Percentiles rank a stretch among this genome's conserved stretches.
These are phyloP conservation scores for Saussurea involucrata DNA, from an alignment of 129 eudicot species.

Conservation along the genomic window DNA sequence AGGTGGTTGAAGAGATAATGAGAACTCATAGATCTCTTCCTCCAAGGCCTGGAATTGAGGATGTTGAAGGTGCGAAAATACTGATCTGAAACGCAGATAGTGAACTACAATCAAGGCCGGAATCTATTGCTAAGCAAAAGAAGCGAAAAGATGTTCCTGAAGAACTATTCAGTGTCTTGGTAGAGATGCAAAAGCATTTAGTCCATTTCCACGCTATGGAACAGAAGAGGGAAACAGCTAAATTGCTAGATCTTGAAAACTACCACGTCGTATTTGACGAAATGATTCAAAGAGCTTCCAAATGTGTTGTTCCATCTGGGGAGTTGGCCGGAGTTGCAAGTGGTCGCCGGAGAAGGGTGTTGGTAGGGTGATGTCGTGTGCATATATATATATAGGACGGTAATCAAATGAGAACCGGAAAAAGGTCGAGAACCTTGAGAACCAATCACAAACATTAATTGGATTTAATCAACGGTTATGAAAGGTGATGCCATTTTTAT, in stretches of 20 bases:
- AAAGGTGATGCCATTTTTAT: no score
- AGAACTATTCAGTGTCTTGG: slow-evolving; percentile 48
- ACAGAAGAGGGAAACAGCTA: slow-evolving; percentile 62
- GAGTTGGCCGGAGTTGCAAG: no score
- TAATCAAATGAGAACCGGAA: no score
- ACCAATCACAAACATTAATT: no score
- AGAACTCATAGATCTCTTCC: slow-evolving; percentile 68
- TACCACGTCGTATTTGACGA: slow-evolving; percentile 57
- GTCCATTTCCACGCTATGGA: slow-evolving; percentile 56
- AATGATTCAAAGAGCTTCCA: slow-evolving; percentile 83
- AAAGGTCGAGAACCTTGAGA: no score
- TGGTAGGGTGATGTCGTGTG: no score
- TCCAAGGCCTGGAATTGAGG: slow-evolving; percentile 74
- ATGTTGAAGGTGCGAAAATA: slow-evolving; percentile 64
- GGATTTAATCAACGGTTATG: no score
- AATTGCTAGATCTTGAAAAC: slow-evolving; percentile 70
- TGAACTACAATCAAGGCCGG: slow-evolving; percentile 55
- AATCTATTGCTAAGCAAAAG: slow-evolving; percentile 47
- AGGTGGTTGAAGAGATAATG: slow-evolving; percentile 73
- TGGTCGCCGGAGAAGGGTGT: no score
- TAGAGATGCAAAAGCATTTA: slow-evolving; percentile 68
- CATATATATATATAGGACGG: no score
- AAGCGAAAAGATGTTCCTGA: slow-evolving; percentile 57
- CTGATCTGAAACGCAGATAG: slow-evolving; percentile 60
- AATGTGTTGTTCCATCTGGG: slow-evolving; percentile 33